These are phyloP conservation scores for Tremella yokohamensis DNA, from an alignment of 768 basidiomycete genomes.

Conservation along the genomic window DNA sequence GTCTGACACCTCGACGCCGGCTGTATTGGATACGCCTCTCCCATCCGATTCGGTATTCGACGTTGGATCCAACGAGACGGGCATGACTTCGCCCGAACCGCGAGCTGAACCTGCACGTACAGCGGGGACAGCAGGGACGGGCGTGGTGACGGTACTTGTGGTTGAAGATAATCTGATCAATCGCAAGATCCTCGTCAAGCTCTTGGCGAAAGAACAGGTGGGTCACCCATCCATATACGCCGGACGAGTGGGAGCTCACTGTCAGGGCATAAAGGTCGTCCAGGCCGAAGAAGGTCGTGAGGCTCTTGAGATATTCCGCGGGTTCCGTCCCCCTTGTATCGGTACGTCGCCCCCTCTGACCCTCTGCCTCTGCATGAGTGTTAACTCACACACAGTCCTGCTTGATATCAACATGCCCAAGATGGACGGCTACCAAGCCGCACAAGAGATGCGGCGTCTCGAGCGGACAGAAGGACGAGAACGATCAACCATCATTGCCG, in stretches of 20 bases:
- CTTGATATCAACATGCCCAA: conserved; percentile 49
- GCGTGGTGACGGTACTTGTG: conserved; percentile 33
- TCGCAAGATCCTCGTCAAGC: conserved; percentile 31
- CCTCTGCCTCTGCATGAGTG: conserved; percentile 28
- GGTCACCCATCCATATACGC: too few relatives aligned
- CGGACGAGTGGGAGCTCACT: too few relatives aligned
- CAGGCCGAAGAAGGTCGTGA: conserved; percentile 42
- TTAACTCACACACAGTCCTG: conserved; percentile 29
- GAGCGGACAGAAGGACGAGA: conserved; percentile 18
- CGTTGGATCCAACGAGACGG: neutral
- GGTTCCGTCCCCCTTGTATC: conserved; percentile 13
- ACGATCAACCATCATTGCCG: conserved; percentile 37
- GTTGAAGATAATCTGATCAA: conserved; percentile 46
- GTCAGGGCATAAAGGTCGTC: conserved; percentile 18
- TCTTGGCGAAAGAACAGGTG: conserved; percentile 23
- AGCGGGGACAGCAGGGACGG: conserved; percentile 3
- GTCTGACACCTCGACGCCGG: neutral
- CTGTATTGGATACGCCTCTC: neutral
- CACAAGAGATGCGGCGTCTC: conserved; percentile 35
- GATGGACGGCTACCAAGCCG: conserved; percentile 44
- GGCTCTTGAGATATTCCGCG: conserved; percentile 35
- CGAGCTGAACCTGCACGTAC: neutral
- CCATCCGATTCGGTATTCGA: neutral
- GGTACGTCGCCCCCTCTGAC: conserved; percentile 21
- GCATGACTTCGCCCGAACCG: neutral